Evolutionary conservation across 1,139 yeast genomes (phyloP).

Genomic region (Taphrina pruni): DNA sequence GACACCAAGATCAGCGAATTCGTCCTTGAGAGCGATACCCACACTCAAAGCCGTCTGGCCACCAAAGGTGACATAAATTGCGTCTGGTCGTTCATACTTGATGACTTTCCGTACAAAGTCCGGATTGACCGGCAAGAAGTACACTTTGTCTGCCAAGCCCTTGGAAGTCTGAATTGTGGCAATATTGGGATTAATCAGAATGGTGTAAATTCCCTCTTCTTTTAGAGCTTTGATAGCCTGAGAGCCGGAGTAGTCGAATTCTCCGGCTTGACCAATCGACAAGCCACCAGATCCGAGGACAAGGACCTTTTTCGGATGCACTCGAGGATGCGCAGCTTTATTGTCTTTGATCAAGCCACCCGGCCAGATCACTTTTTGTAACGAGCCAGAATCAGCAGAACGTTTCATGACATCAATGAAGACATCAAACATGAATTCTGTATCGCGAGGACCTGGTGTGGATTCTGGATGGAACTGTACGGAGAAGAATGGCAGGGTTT

Average conservation of each 20-base stretch:
- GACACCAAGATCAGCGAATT: constrained; percentile 88
- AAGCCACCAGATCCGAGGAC: constrained; percentile 98
- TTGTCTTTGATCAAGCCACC: constrained; percentile 82
- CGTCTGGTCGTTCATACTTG: constrained; percentile 93
- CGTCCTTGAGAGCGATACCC: constrained; percentile 94
- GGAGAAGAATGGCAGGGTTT: constrained; percentile 88
- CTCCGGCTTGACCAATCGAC: constrained; percentile 99
- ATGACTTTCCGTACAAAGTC: constrained; percentile 96
- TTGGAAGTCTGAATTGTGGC: constrained; percentile 98
- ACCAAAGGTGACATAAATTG: constrained; percentile 95
- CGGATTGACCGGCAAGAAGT: constrained; percentile 93
- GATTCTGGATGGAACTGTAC: constrained; percentile 99
- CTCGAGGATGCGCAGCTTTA: constrained; percentile 73
- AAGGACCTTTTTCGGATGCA: constrained; percentile 87
- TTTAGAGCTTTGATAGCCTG: constrained; percentile 80
- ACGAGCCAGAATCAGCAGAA: constrained; percentile 60
- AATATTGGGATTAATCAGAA: constrained; percentile 93
- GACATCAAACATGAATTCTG: constrained; percentile 94
- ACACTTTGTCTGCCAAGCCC: constrained; percentile 93
- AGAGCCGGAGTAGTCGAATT: constrained; percentile 89
- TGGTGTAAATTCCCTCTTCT: constrained; percentile 96
- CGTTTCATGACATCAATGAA: constrained; percentile 79
- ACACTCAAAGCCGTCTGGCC: constrained; percentile 98
- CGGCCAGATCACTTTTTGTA: constrained; percentile 84
- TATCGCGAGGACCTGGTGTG: constrained; percentile 99